Evolutionary conservation across 2,329 filamentous ascomycete species (phyloP).

Genomic region (Neonectria sp.): DNA sequence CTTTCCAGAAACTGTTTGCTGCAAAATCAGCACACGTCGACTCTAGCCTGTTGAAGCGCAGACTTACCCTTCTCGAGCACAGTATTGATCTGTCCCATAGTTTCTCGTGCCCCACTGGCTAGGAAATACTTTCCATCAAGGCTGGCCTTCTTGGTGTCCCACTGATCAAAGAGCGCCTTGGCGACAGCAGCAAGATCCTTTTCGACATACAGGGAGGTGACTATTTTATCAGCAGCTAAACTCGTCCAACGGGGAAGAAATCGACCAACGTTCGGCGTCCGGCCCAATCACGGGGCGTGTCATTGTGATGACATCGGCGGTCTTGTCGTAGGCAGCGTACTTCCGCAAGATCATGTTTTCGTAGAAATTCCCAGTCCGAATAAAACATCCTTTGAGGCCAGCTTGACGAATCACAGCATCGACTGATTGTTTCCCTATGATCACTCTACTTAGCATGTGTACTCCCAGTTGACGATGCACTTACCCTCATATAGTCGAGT

Average conservation of each 20-base stretch:
- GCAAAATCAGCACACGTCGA: not conserved
- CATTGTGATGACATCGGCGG: slow-evolving; percentile 30
- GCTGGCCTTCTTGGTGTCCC: slow-evolving; percentile 23
- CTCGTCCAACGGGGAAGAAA: not conserved
- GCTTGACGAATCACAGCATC: slow-evolving; percentile 33
- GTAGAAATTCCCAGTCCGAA: slow-evolving; percentile 34
- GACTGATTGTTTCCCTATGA: slow-evolving; percentile 29
- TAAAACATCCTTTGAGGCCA: slow-evolving; percentile 30
- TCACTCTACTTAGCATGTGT: not conserved
- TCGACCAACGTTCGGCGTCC: slow-evolving; percentile 25
- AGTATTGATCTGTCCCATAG: slow-evolving; percentile 32
- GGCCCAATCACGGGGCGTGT: slow-evolving; percentile 33
- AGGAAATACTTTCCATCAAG: slow-evolving; percentile 33
- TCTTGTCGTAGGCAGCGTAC: slow-evolving; percentile 32
- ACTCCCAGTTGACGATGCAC: fast-evolving
- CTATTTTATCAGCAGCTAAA: slow-evolving; percentile 4
- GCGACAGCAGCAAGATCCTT: slow-evolving; percentile 28
- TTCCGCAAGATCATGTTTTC: slow-evolving; percentile 36
- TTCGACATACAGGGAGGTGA: slow-evolving; percentile 35
- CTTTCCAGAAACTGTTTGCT: slow-evolving; percentile 27
- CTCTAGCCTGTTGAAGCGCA: fast-evolving
- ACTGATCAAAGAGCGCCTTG: slow-evolving; percentile 33
- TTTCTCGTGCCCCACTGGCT: slow-evolving; percentile 32
- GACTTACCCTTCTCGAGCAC: slow-evolving; percentile 24
- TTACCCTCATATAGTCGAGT: slow-evolving; percentile 32